Evolutionary conservation across 129 eudicot genomes (phyloP).

Genomic region (Escallonia herrerae): DNA sequence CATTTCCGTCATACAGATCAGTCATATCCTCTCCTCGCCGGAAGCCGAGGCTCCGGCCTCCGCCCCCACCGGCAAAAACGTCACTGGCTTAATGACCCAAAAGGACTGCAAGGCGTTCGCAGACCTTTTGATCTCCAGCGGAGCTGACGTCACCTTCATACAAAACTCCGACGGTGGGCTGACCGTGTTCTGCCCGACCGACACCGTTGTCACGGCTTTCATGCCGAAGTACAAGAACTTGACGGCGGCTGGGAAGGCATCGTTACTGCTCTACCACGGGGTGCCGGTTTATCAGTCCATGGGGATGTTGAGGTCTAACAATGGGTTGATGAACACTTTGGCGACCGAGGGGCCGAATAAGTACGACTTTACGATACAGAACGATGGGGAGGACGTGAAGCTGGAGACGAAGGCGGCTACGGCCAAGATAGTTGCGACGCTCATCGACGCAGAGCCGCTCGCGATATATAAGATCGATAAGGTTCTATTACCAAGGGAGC

Average conservation of each 20-base stretch:
- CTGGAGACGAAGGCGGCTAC: conserved; percentile 42
- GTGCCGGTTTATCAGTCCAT: conserved; percentile 64
- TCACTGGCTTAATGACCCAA: conserved; percentile 39
- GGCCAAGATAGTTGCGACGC: conserved; percentile 40
- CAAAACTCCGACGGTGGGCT: conserved; percentile 46
- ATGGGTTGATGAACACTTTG: conserved; percentile 73
- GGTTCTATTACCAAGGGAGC: conserved; percentile 48
- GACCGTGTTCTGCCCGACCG: conserved; percentile 72
- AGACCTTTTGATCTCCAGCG: conserved; percentile 27
- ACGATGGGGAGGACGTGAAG: conserved; percentile 44
- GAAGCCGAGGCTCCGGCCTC: conserved; percentile 80
- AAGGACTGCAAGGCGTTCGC: conserved; percentile 71
- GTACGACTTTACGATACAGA: conserved; percentile 55
- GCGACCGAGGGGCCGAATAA: conserved; percentile 82
- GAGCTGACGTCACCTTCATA: conserved; percentile 54
- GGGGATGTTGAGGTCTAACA: conserved; percentile 71
- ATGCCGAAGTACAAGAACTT: conserved; percentile 73
- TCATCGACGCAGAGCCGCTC: conserved; percentile 48
- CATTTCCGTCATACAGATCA: conserved; percentile 75
- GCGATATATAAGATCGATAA: conserved; percentile 42
- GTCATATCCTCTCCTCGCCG: conserved; percentile 44
- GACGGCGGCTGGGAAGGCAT: conserved; percentile 44
- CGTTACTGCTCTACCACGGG: conserved; percentile 66
- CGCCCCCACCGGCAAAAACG: conserved; percentile 50
- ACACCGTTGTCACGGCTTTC: conserved; percentile 41